Base-by-base conservation (phyloP, 2,329 filamentous ascomycete species). In the Fusarium pseudograminearum region DNA sequence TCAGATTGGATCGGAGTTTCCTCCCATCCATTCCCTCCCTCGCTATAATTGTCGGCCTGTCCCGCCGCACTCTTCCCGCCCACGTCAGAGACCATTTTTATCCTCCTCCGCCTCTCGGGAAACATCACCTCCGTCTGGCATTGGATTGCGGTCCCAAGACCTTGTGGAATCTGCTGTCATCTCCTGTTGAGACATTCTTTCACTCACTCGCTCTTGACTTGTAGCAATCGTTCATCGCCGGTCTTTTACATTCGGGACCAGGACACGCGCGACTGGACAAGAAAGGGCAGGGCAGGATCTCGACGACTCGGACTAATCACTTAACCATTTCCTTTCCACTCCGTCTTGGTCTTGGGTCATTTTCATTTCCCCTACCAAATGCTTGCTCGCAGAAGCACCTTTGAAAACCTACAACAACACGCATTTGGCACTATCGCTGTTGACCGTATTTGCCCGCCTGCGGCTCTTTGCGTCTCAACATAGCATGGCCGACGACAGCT, bases 401-500 rank as follows among this genome's bases (percentile, higher is more conserved):
- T 54, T 46, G 42, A 59, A 14, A 45, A 36, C 57, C 40, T 33
- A 58, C 50, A 42, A 56, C 54, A 34, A 22, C 46, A 71, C 51
- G 60, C 51, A 45, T 56, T 36, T 60, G 64, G 66, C 67, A 56
- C 50, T 41, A 57, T 47, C 65, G 51, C 58, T 63, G 53, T 61
- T 71, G 69, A 58, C 67, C 57, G 56, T 70, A 71, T 58, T 58
- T 59, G 69, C 69, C 73, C 46, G 57, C 70, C 70, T 73, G 73
- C 65, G 75, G 74, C 70, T 71, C 60, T 59, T 69, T 61, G 61
- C 66, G 65, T 67, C 62, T 71, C 70, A 68, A 72, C 77, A 74
- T 75, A 80, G 78, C 74, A 80, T 80, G 79, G 79, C 79, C 73
- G 79, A 80, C 76, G 79, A 80, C 70, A 77, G 75, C 61, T 77